phyloP scores from a whole-genome alignment of 1,284 basidiomycete species.

The Trametes hirsuta region DNA sequence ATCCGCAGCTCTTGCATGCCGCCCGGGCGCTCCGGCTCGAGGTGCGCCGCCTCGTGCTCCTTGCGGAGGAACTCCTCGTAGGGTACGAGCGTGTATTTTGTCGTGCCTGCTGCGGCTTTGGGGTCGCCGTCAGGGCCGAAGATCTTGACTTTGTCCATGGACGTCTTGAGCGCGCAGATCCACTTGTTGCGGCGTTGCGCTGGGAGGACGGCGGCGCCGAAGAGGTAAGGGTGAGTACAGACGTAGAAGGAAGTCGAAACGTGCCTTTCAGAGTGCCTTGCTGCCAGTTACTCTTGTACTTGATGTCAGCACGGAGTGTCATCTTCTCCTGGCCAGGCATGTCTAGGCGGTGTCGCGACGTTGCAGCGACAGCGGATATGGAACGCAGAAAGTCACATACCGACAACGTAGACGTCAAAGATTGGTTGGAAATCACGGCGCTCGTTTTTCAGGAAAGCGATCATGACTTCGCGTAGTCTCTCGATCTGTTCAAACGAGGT shows the following conservation, averaged over 20 bases:
- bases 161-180: constrained; percentile 84
- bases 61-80: constrained; percentile 61
- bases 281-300: constrained; percentile 91
- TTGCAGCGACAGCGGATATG: not conserved
- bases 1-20: constrained; percentile 21
- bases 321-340: constrained; percentile 85
- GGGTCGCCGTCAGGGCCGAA: constrained; percentile 79
- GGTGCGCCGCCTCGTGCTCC: constrained; percentile 38
- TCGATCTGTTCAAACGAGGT: constrained; percentile 88
- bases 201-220: constrained; percentile 29
- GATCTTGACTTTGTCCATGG: constrained; percentile 72
- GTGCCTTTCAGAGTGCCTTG: constrained; percentile 76
- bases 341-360: constrained; percentile 46
- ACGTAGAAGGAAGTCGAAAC: not conserved
- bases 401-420: constrained; percentile 73
- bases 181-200: constrained; percentile 88
- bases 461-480: constrained; percentile 78
- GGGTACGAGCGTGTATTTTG: constrained; percentile 71
- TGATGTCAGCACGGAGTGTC: constrained; percentile 81
- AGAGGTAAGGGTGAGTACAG: not conserved
- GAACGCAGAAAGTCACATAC: constrained; percentile 37
- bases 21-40: not conserved
- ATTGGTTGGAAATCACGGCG: constrained; percentile 73
- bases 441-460: constrained; percentile 75
- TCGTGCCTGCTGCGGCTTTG: constrained; percentile 51